These are phyloP conservation scores for Colletotrichum endophyticum DNA, from an alignment of 2,329 filamentous ascomycete species.

Conservation along the genomic window DNA sequence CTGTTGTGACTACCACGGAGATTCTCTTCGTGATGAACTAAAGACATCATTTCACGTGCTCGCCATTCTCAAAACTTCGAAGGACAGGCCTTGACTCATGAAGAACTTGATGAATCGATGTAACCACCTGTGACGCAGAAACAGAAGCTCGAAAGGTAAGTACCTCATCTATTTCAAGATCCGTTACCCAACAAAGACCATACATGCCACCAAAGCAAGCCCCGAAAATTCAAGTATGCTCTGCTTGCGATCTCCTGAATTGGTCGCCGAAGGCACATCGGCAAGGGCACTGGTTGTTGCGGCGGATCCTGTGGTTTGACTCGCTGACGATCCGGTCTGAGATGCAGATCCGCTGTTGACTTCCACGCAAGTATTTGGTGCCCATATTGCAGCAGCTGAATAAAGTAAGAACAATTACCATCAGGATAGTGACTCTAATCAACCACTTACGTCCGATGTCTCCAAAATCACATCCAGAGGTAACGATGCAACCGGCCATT, in stretches of 20 bases:
- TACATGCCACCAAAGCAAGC: neutral
- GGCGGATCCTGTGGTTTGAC: neutral
- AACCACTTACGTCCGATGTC: neutral
- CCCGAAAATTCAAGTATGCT: fast-evolving
- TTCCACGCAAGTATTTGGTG: neutral
- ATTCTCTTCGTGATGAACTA: fast-evolving
- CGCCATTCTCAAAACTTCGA: neutral
- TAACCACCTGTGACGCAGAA: neutral
- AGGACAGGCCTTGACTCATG: neutral
- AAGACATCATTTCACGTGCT: neutral
- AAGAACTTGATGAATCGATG: neutral
- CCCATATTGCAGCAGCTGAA: neutral
- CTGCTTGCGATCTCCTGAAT: neutral
- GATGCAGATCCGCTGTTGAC: neutral
- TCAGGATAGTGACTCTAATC: neutral
- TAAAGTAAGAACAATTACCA: fast-evolving
- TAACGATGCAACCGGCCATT: neutral
- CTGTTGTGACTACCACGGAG: fast-evolving
- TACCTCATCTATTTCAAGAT: neutral
- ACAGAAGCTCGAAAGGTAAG: neutral
- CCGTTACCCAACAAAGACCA: neutral
- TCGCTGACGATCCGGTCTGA: neutral
- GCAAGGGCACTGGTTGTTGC: neutral
- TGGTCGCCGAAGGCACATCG: neutral
- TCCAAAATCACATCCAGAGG: neutral